A percentile compares a stretch with the other conserved stretches of the same genome.
phyloP scores from a whole-genome alignment of 306 rosid genomes.

The Corylus americana region DNA sequence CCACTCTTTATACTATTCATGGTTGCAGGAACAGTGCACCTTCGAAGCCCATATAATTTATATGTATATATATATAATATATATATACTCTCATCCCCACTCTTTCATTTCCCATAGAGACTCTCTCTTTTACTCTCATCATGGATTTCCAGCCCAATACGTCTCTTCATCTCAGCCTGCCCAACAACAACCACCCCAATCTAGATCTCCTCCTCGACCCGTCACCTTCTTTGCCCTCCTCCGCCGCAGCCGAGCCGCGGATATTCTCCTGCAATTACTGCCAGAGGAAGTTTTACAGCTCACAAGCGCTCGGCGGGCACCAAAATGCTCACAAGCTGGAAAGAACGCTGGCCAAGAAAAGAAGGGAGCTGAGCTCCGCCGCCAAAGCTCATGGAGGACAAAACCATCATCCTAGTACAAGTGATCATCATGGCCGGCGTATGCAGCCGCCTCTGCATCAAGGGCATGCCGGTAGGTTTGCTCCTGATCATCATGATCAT shows the following conservation, averaged over 20 bases:
- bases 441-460: conserved; percentile 15
- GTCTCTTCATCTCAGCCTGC: conserved; percentile 47
- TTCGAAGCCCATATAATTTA: conserved; percentile 37
- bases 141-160: conserved; percentile 70
- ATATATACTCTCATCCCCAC: conserved; percentile 21
- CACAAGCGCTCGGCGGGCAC: conserved; percentile 92
- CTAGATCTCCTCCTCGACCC: conserved; percentile 70
- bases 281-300: conserved; percentile 79
- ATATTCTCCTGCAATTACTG: conserved; percentile 88
- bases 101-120: background rate
- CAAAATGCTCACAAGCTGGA: conserved; percentile 94
- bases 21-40: conserved; percentile 46
- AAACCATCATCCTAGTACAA: conserved; percentile 16
- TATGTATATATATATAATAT: too few species aligned
- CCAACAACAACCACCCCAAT: conserved; percentile 36
- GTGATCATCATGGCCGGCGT: conserved; percentile 4
- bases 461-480: conserved; percentile 33
- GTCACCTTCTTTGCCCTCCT: conserved; percentile 42
- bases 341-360: conserved; percentile 84
- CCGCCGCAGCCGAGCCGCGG: conserved; percentile 46
- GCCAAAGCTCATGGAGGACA: conserved; percentile 23
- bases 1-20: conserved; percentile 45
- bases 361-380: conserved; percentile 55
- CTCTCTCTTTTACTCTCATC: conserved; percentile 15
- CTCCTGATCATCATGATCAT: background rate